A percentile compares a stretch with the other conserved stretches of the same genome.
Evolutionary conservation across 1,284 basidiomycete species (phyloP).

Genomic region (Ustilago crameri): DNA sequence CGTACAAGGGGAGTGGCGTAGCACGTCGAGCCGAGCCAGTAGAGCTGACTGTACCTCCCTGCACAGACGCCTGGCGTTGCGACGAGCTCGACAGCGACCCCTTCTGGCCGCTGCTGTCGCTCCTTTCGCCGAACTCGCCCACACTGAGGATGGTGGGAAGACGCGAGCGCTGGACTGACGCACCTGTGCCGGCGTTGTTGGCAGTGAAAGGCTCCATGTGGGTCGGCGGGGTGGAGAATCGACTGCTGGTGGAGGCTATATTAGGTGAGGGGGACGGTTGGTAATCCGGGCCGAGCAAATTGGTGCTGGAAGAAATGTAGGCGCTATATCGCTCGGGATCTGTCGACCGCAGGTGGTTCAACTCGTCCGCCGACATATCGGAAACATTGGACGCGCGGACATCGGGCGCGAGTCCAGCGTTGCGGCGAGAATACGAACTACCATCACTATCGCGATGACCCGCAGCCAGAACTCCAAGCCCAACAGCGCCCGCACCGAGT

Average conservation of each 20-base stretch:
- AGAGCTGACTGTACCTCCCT: background rate
- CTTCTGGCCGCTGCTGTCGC: conserved; percentile 15
- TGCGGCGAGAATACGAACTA: conserved; percentile 33
- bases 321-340: conserved; percentile 47
- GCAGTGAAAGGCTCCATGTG: background rate
- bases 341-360: conserved; percentile 26
- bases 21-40: background rate
- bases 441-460: conserved; percentile 51
- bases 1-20: conserved; percentile 34
- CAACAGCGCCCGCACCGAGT: conserved; percentile 25
- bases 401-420: conserved; percentile 1
- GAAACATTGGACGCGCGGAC: conserved; percentile 13
- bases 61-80: conserved; percentile 2
- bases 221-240: conserved; percentile 4
- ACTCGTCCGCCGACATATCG: conserved; percentile 28
- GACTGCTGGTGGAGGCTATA: conserved; percentile 3
- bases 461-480: conserved; percentile 49
- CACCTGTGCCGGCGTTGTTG: background rate
- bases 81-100: background rate
- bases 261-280: conserved; percentile 29
- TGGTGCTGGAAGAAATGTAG: conserved; percentile 52
- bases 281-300: conserved; percentile 47
- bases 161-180: conserved; percentile 14
- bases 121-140: conserved; percentile 53
- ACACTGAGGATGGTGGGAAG: conserved; percentile 55